Percentiles rank a stretch among this genome's conserved stretches.
phyloP scores from a whole-genome alignment of 257 asterid genomes.

The Oldenlandia corymbosa region DNA sequence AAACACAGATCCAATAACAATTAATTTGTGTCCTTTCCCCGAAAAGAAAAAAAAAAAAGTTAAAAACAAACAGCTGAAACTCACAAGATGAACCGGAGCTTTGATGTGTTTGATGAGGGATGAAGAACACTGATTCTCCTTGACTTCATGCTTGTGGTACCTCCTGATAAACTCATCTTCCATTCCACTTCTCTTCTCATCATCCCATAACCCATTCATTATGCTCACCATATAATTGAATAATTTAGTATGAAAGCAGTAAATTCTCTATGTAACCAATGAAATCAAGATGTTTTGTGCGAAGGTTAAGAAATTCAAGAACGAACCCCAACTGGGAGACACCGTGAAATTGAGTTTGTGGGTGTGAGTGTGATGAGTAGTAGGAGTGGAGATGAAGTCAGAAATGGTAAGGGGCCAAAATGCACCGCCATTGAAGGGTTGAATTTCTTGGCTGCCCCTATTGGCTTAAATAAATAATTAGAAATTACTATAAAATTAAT shows the following conservation, averaged over 20 bases:
- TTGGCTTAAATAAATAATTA: conserved; percentile 17
- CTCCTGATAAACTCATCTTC: conserved; percentile 64
- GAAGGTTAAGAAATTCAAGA: too few relatives aligned
- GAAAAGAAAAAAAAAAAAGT: too few relatives aligned
- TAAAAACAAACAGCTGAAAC: conserved; percentile 6
- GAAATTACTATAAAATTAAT: too few relatives aligned
- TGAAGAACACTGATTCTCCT: conserved; percentile 66
- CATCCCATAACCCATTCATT: too few relatives aligned
- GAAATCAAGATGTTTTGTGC: too few relatives aligned
- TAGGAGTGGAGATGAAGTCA: background rate
- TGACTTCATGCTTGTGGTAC: conserved; percentile 71
- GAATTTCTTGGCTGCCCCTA: background rate
- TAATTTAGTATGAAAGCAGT: too few relatives aligned
- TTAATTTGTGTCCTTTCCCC: too few relatives aligned
- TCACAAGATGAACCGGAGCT: conserved; percentile 83
- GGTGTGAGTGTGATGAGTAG: too few relatives aligned
- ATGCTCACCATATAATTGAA: conserved; percentile 13
- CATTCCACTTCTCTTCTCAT: conserved; percentile 33
- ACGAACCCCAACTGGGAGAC: background rate
- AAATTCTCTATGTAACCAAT: too few relatives aligned
- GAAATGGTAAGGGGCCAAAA: conserved; percentile 12
- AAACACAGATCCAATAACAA: background rate
- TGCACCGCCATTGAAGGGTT: conserved; percentile 17
- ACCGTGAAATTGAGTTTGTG: background rate
- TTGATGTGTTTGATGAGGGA: conserved; percentile 73